A percentile compares a stretch with the other conserved stretches of the same genome.
These are phyloP conservation scores for Penicillium manginii DNA, from an alignment of 495 filamentous ascomycete species.

Conservation along the genomic window DNA sequence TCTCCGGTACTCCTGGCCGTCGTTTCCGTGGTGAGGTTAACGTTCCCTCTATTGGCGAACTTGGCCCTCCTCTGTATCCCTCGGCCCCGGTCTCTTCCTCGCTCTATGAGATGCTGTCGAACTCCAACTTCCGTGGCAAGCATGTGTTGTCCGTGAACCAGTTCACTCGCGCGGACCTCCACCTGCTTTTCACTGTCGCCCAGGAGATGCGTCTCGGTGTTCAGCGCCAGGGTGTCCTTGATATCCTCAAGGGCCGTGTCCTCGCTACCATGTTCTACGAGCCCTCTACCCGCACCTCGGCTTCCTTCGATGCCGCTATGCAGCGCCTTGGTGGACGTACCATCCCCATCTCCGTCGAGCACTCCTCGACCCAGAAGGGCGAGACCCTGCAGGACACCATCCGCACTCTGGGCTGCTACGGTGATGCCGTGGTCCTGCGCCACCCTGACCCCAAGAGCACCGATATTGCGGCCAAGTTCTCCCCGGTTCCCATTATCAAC, in stretches of 20 bases:
- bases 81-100: conserved; percentile 56
- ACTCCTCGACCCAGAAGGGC: conserved; percentile 89
- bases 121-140: conserved; percentile 80
- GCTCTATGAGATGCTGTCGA: conserved; percentile 70
- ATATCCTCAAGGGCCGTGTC: conserved; percentile 81
- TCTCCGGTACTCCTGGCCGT: conserved; percentile 46
- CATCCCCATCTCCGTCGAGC: conserved; percentile 73
- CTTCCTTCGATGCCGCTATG: conserved; percentile 98
- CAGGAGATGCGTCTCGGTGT: conserved; percentile 96
- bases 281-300: conserved; percentile 92
- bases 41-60: conserved; percentile 48
- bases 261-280: conserved; percentile 96
- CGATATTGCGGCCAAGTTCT: conserved; percentile 80
- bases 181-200: conserved; percentile 92
- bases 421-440: conserved; percentile 90
- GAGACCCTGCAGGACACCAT: conserved; percentile 92
- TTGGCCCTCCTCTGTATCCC: conserved; percentile 56
- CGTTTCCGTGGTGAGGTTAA: conserved; percentile 32
- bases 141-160: conserved; percentile 90
- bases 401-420: conserved; percentile 90
- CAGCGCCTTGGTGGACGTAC: conserved; percentile 89
- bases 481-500: conserved; percentile 90
- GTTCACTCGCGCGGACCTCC: conserved; percentile 83
- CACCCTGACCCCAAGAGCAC: conserved; percentile 83
- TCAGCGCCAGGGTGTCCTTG: conserved; percentile 84